Base-by-base conservation (phyloP, 371 early-diverging fungal species). In the Entomophthora muscae region DNA sequence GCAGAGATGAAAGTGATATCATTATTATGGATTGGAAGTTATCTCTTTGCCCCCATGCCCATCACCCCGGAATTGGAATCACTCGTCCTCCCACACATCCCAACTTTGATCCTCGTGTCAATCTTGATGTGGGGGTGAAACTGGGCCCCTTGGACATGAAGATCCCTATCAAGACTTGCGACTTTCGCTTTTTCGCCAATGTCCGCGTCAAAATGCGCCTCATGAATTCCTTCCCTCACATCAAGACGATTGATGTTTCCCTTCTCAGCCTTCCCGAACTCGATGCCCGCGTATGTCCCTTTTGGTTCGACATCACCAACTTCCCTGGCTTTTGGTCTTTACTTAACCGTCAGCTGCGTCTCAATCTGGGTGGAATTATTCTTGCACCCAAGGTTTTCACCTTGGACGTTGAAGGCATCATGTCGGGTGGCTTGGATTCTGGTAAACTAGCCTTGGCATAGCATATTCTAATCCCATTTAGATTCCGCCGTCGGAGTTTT, bases 11-110 rank as follows among this genome's bases (percentile, higher is more conserved):
- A 32, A 82, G 85, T 22, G 91, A 97, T 72, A 78, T 81, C 7
- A 83, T 95, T 65, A 85, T 89, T 77, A 88, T 98, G 96, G 98
- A 95, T 72, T 89, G 88, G 90, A 80, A 83, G 30, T 79, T 90
- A n/a, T 82, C 85, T 10, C 93, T 93, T 67, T 82, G 76, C n/a
- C 94, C 96, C 5, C 82, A 86, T 27, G 24, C 59, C 21, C 31
- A 27, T 31, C 31, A 58, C 31, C 28, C 24, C 24, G 30, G 17
- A 21, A 58, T 27, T 7, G 24, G 24, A 12, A 13, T 28, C 24
- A 17, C 28, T 31, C 24, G 30, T 32, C 21, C 26, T 31, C 31
- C 24, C 21, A 21, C 21, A 10, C 28, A 86, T 24, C 72, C 72
- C 17, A 81, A 78, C 64, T 78, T 83, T 52, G 93, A 91, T 71